These are phyloP conservation scores for Phytopythium vexans DNA, from an alignment of 352 stramenopile species.

Conservation along the genomic window DNA sequence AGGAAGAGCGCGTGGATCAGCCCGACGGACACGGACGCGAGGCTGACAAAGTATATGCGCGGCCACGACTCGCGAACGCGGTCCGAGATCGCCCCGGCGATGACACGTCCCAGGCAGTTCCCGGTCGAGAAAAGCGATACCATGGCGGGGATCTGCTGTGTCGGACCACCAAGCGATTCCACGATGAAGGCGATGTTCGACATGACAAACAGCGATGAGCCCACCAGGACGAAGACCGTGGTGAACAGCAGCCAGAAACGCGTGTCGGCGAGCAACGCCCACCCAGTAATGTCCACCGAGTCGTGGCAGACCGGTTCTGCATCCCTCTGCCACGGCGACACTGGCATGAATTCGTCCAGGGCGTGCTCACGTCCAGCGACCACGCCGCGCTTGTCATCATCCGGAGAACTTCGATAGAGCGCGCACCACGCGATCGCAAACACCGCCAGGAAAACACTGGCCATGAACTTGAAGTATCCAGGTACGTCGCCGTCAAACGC, in stretches of 20 bases:
- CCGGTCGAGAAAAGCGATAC: conserved; percentile 69
- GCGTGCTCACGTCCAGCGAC: conserved; percentile 15
- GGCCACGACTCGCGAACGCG: conserved; percentile 41
- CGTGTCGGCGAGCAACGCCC: conserved; percentile 36
- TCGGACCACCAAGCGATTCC: conserved; percentile 40
- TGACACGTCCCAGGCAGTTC: conserved; percentile 55
- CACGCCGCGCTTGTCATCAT: conserved; percentile 9
- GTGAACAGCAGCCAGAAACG: conserved; percentile 72
- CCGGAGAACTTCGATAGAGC: conserved; percentile 30
- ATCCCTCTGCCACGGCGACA: conserved; percentile 6
- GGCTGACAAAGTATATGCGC: conserved; percentile 57
- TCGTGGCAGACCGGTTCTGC: conserved; percentile 2
- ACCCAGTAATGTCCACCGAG: conserved; percentile 43
- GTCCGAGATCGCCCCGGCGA: conserved; percentile 60
- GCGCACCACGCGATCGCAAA: conserved; percentile 54
- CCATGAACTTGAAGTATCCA: conserved; percentile 72
- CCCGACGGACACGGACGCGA: conserved; percentile 52
- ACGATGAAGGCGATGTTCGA: conserved; percentile 81
- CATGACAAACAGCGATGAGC: conserved; percentile 74
- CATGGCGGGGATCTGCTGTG: conserved; percentile 57
- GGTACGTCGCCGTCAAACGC: conserved; percentile 53
- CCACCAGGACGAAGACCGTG: conserved; percentile 70
- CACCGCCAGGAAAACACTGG: conserved; percentile 39
- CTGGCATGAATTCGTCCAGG: conserved; percentile 46
- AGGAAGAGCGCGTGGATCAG: conserved; percentile 62